These are phyloP conservation scores for Lyophyllum shimeji DNA, from an alignment of 768 basidiomycete genomes.

Conservation along the genomic window DNA sequence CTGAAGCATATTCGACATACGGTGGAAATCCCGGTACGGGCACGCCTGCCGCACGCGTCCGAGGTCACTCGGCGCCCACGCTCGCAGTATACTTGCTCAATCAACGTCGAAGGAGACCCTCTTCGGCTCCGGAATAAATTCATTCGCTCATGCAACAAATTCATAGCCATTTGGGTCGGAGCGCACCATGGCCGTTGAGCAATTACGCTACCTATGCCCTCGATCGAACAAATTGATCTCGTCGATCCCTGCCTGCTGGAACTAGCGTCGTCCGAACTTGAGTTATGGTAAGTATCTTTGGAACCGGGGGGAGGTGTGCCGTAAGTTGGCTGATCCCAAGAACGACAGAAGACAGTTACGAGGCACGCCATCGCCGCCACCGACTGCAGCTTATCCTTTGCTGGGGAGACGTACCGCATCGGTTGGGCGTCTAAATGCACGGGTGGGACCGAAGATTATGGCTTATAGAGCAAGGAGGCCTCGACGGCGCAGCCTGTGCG, in stretches of 20 bases:
- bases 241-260: background rate
- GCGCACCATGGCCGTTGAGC: background rate
- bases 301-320: background rate
- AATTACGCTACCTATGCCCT: background rate
- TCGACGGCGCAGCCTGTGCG: background rate
- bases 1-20: background rate
- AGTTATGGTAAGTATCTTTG: background rate
- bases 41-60: background rate
- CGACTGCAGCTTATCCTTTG: too few relatives aligned
- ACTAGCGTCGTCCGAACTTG: background rate
- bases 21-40: background rate
- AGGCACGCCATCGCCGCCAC: constrained; percentile 9
- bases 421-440: background rate
- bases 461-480: background rate
- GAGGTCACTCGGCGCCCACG: background rate
- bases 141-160: background rate
- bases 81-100: background rate
- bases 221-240: background rate
- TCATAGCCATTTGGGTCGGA: background rate
- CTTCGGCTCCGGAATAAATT: background rate
- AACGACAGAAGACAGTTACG: background rate
- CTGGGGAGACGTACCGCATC: background rate
- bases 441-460: background rate
- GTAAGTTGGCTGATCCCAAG: background rate
- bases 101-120: background rate